Base-by-base conservation (phyloP, 2,329 filamentous ascomycete genomes). In the Cadophora sp. region DNA sequence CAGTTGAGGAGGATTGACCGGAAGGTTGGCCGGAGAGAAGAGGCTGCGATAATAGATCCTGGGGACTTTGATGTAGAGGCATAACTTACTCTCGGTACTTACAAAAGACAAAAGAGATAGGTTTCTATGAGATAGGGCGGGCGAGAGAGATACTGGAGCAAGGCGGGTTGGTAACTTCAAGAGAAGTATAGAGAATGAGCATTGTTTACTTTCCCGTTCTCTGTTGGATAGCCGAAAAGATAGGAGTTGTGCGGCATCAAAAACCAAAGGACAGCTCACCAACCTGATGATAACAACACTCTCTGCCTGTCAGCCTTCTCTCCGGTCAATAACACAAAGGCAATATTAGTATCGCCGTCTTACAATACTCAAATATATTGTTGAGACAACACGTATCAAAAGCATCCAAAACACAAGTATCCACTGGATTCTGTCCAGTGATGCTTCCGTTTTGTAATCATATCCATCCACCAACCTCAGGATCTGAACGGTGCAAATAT, bases 251-350 rank as follows among this genome's bases (percentile, higher is more conserved):
- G n/a, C n/a, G n/a, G n/a, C n/a, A n/a, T n/a, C n/a, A n/a, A n/a
- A n/a, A n/a, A n/a, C n/a, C n/a, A n/a, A n/a, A n/a, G n/a, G n/a
- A n/a, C n/a, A n/a, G n/a, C n/a, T n/a, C n/a, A n/a, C n/a, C n/a
- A n/a, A n/a, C n/a, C n/a, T n/a, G n/a, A n/a, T n/a, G n/a, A n/a
- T n/a, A 51, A 27, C 13, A 56, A 22, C 33, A 43, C 20, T 48
- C 16, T 48, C 45, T 22, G 39, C n/a, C n/a, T 30, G 27, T 48
- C 62, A 56, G 61, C 61, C 61, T 58, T 48, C 41, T 64, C 51
- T 56, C 43, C 36, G 18, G 30, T 33, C 36, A 58, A 24, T 24
- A 47, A 4, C 8, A 59, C 39, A 4, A 30, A 45, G 55, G 36
- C 55, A 39, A 43, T 43, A 43, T 18, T 43, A 24, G 2, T 27